A percentile compares a stretch with the other conserved stretches of the same genome.
These are phyloP conservation scores for Coccomyxa subellipsoidea DNA, from an alignment of 163 green algal genomes.

Conservation along the genomic window DNA sequence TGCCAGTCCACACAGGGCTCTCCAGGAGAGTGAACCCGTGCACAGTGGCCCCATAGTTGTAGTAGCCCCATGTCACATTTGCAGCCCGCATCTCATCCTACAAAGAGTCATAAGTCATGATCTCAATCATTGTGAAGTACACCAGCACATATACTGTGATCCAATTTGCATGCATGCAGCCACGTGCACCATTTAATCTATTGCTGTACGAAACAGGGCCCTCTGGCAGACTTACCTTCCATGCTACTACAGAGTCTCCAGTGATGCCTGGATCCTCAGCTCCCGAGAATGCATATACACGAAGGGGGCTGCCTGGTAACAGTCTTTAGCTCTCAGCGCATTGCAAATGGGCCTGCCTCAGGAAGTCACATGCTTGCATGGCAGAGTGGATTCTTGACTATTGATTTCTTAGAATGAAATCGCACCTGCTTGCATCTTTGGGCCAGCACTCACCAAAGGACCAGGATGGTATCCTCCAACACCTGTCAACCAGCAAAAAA, in stretches of 20 bases:
- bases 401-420: background rate
- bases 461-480: background rate
- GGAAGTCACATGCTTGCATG: too few species aligned
- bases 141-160: too few species aligned
- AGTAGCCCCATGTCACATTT: background rate
- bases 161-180: too few species aligned
- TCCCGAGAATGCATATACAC: background rate
- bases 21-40: background rate
- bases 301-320: background rate
- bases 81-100: background rate
- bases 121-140: too few species aligned
- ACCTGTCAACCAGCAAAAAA: too few species aligned
- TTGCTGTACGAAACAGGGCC: slow-evolving; percentile 10
- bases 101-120: background rate
- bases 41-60: background rate
- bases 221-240: background rate
- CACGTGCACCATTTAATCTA: too few species aligned
- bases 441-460: background rate
- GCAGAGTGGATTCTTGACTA: background rate
- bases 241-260: background rate
- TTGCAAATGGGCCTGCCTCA: background rate
- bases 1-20: background rate
- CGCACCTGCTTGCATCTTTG: background rate
- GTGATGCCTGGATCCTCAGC: slow-evolving; percentile 1
- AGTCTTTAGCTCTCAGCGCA: background rate